Conservation (phyloP, 2,329 filamentous ascomycete genomes). For the Neophaeococcomyces mojaviensis region DNA sequence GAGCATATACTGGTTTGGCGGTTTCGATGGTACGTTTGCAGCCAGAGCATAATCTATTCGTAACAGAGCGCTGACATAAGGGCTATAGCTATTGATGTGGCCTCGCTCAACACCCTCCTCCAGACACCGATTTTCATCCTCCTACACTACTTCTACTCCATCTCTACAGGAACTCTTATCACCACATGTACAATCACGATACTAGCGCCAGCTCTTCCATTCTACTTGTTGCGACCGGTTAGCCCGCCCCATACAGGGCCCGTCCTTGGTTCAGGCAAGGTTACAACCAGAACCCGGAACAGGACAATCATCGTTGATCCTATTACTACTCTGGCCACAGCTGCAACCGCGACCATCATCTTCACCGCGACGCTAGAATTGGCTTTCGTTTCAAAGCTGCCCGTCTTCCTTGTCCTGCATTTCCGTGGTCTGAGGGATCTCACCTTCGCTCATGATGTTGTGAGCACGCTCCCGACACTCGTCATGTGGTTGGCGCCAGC, state of each 20-base stretch:
- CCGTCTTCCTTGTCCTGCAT: slow-evolving; percentile 62
- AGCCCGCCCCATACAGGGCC: slow-evolving; percentile 28
- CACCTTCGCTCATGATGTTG: slow-evolving; percentile 57
- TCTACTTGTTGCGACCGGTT: slow-evolving; percentile 63
- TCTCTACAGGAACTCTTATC: slow-evolving; percentile 55
- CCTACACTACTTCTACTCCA: slow-evolving; percentile 67
- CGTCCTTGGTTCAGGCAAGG: slow-evolving; percentile 5
- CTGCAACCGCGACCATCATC: slow-evolving; percentile 61
- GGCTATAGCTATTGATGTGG: slow-evolving; percentile 54
- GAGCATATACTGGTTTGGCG: slow-evolving; percentile 62
- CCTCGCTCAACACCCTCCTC: slow-evolving; percentile 59
- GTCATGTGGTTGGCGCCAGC: slow-evolving; percentile 55
- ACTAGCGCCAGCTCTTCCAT: slow-evolving; percentile 62
- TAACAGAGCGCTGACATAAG: background rate
- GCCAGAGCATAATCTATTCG: slow-evolving; percentile 3
- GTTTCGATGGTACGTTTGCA: slow-evolving; percentile 53
- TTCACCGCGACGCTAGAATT: slow-evolving; percentile 67
- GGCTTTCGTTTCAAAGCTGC: slow-evolving; percentile 63
- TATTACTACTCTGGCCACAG: slow-evolving; percentile 56
- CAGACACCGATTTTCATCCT: slow-evolving; percentile 71
- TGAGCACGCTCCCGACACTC: slow-evolving; percentile 41
- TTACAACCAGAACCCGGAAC: slow-evolving; percentile 44
- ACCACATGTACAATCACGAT: slow-evolving; percentile 61
- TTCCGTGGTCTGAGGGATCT: slow-evolving; percentile 67
- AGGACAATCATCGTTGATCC: slow-evolving; percentile 58